Percentiles rank a stretch among this genome's conserved stretches.
Evolutionary conservation across 371 early-diverging fungal genomes (phyloP).

Genomic region (Smittium culicis): DNA sequence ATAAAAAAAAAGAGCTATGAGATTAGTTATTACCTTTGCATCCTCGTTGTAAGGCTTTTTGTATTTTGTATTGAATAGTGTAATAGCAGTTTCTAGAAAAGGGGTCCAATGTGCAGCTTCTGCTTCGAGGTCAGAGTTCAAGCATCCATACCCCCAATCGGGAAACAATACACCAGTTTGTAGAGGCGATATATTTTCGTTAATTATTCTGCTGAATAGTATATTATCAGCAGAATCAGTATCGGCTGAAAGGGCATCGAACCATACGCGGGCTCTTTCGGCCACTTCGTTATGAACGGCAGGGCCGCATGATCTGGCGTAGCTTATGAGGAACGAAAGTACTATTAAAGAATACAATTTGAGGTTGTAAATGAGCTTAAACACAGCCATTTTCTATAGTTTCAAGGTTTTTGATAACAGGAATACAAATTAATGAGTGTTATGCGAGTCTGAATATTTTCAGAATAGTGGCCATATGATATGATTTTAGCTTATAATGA

Average conservation of each 20-base stretch:
- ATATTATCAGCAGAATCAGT: slow-evolving; percentile 17
- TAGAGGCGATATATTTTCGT: slow-evolving; percentile 36
- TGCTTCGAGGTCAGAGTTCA: slow-evolving; percentile 25
- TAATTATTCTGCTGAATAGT: slow-evolving; percentile 31
- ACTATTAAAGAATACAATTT: too few species aligned
- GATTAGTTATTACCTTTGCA: slow-evolving; percentile 16
- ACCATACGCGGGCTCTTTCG: slow-evolving; percentile 35
- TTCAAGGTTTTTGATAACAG: too few species aligned
- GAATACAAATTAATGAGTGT: too few species aligned
- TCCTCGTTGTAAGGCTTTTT: slow-evolving; percentile 31
- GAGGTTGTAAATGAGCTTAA: too few species aligned
- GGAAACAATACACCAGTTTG: slow-evolving; percentile 78
- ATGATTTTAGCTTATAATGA: too few species aligned
- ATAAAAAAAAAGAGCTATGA: not conserved
- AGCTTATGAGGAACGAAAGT: too few species aligned
- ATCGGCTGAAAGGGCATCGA: slow-evolving; percentile 14
- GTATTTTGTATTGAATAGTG: slow-evolving; percentile 42
- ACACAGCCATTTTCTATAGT: too few species aligned
- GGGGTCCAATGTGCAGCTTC: slow-evolving; percentile 69
- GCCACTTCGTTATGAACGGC: slow-evolving; percentile 41
- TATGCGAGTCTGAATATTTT: too few species aligned
- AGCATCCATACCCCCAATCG: slow-evolving; percentile 59
- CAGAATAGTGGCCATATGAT: too few species aligned
- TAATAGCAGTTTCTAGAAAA: slow-evolving; percentile 49
- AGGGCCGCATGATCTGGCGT: slow-evolving; percentile 37